Evolutionary conservation across 495 filamentous ascomycete species (phyloP), one percentile per base, ranked within the genome.

Genomic region (Jackrogersella multiformis): DNA sequence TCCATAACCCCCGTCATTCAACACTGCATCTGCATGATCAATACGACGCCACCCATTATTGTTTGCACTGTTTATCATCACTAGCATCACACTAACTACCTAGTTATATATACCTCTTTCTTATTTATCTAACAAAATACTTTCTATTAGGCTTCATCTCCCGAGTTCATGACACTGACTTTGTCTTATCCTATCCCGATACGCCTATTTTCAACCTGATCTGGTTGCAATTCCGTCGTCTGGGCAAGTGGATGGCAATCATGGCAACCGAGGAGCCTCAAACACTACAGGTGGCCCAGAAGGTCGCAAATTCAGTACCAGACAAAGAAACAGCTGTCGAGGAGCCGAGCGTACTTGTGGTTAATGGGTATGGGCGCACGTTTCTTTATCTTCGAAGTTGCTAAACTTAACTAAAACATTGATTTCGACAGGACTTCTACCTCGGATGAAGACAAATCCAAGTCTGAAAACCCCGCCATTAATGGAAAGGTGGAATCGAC

Each of bases 231-330:
- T 20, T 38, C 20, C 7, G 48, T 53, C 7, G 6, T 18, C 6
- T 56, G 4, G 7, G 34, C 58, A 32, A 53, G 48, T 69, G 68
- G 49, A 69, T 69, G 67, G 70, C 70, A 65, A 68, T 64, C 20
- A 75, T 75, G 73, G 70, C 73, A 26, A 71, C 73, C 20, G 68
- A 73, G 26, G 61, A 75, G 42, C 68, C 68, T 23, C 67, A 75
- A 55, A 59, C 55, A 35, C 39, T 68, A 24, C 58, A 58, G 24
- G 44, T 36, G 16, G 55, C 68, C 35, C 54, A 61, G 30, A 68
- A 75, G 54, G n/a, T 21, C 12, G 15, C 41, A 5, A 51, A 44
- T 42, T 48, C 68, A 15, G 21, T 24, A 9, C 51, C 65, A 9
- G 49, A 23, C 15, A 61, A 73, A 4, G 51, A 61, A 3, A 69